Evolutionary conservation across 2,329 filamentous ascomycete genomes (phyloP), one percentile per base, ranked within the genome.

Genomic region (Epichloe coenophiala): DNA sequence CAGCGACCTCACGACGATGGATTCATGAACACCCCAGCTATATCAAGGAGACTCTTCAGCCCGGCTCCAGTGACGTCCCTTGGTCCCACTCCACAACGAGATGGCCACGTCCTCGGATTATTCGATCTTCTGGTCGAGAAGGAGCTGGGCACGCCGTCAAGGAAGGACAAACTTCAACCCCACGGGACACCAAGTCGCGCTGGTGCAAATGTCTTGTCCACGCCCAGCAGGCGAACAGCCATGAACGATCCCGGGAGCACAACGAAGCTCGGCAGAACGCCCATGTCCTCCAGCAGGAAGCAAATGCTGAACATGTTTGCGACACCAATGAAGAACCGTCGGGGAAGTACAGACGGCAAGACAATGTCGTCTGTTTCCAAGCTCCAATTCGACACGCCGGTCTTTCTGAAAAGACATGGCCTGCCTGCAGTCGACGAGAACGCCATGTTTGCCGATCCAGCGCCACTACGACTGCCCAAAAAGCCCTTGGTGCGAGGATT

Each of bases 11-110:
- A 68, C 40, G 65, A 71, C 42, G 60, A 69, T 21, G 71, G 74
- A 39, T 65, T 72, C 47, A 71, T 72, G 59, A 69, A 70, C 42
- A 81, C 80, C 2, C 80, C 81, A 2, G 75, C 75, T 1, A 69
- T 74, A 42, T 71, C 74, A 38, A 71, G 79, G 33, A 79, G 74
- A 52, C 69, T 83, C 5, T 84, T 83, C 60, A 80, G 77, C 51
- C 77, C 80, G 1, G 67, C 67, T 0, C 71, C 74, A 11, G 77
- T 78, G 2, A 80, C 77, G 5, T 77, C 74, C 1, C 77, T 93
- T 54, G 86, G 85, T 2, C 87, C 87, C 1, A 93, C 87, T 12
- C 87, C 87, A 3, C 87, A 91, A 60, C 80, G 81, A 54, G 84
- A 91, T 62, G 87, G 87, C 31, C 78, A 79, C 19, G 82, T 89